Percentiles rank a stretch among this genome's conserved stretches.
phyloP scores from a whole-genome alignment of 192 early-diverging fungal genomes.

The Backusella tuberculispora region DNA sequence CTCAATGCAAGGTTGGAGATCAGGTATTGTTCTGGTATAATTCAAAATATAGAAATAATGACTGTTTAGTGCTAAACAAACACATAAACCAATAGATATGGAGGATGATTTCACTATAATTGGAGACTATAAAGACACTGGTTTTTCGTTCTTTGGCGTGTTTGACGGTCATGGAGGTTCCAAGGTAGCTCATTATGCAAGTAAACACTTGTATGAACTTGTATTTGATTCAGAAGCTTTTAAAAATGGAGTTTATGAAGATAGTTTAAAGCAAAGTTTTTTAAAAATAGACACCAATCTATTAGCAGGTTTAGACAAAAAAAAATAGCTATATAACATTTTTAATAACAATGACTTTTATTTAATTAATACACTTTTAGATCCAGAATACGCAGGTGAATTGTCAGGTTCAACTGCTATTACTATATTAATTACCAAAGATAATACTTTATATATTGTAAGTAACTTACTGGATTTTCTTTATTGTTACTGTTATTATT shows the following conservation, averaged over 20 bases:
- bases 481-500: neutral
- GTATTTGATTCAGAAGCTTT: constrained; percentile 71
- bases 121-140: constrained; percentile 62
- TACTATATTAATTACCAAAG: constrained; percentile 15
- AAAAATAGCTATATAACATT: no score
- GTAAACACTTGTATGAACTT: constrained; percentile 70
- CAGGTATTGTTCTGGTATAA: neutral
- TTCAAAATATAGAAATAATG: neutral
- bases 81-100: constrained; percentile 67
- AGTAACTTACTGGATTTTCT: neutral
- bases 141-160: constrained; percentile 90
- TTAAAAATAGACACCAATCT: constrained; percentile 77
- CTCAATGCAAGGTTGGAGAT: constrained; percentile 32
- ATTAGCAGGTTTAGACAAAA: no score
- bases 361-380: constrained; percentile 1
- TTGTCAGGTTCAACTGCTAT: constrained; percentile 96
- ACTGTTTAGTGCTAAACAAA: neutral
- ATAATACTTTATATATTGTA: constrained; percentile 22
- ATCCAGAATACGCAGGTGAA: constrained; percentile 41
- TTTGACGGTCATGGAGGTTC: constrained; percentile 93
- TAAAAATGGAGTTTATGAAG: constrained; percentile 63
- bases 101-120: constrained; percentile 93
- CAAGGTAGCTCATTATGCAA: constrained; percentile 82
- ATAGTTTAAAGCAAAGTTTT: constrained; percentile 82
- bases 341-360: no score